Percentiles rank a stretch among this genome's conserved stretches.
Evolutionary conservation across 1,284 basidiomycete genomes (phyloP).

Genomic region (Rhodotorula mucilaginosa): DNA sequence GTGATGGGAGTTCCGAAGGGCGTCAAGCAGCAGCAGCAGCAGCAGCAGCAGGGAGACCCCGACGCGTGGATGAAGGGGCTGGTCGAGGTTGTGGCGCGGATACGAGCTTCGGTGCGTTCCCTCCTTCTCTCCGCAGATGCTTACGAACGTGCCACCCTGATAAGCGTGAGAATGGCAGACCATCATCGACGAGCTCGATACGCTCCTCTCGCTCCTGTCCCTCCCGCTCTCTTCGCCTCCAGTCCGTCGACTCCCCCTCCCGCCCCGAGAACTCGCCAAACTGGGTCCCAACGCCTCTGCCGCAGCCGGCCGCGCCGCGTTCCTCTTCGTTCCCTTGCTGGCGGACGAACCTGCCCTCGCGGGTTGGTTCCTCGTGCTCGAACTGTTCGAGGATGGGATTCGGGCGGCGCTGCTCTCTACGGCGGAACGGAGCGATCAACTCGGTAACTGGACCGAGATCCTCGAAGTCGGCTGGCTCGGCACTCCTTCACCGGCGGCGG

Average conservation of each 20-base stretch:
- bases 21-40: neutral
- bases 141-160: too few species aligned
- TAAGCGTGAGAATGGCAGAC: too few species aligned
- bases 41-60: neutral
- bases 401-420: slow-evolving; percentile 24
- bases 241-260: slow-evolving; percentile 22
- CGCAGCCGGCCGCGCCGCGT: slow-evolving; percentile 2
- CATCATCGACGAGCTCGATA: slow-evolving; percentile 36
- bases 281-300: slow-evolving; percentile 17
- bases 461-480: slow-evolving; percentile 75
- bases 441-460: slow-evolving; percentile 56
- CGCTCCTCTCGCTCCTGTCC: slow-evolving; percentile 21
- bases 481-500: slow-evolving; percentile 47
- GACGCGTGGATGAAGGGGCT: slow-evolving; percentile 21
- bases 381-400: slow-evolving; percentile 28
- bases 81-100: slow-evolving; percentile 19
- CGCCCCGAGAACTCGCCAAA: slow-evolving; percentile 22
- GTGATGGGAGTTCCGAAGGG: neutral
- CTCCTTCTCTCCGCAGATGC: too few species aligned
- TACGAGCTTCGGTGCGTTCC: slow-evolving; percentile 20
- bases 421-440: slow-evolving; percentile 20
- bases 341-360: neutral
- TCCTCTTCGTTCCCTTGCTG: slow-evolving; percentile 27
- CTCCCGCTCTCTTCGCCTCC: slow-evolving; percentile 10
- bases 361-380: slow-evolving; percentile 24